Base-by-base conservation (phyloP, 2,329 filamentous ascomycete species). In the Venturia oleaginea region DNA sequence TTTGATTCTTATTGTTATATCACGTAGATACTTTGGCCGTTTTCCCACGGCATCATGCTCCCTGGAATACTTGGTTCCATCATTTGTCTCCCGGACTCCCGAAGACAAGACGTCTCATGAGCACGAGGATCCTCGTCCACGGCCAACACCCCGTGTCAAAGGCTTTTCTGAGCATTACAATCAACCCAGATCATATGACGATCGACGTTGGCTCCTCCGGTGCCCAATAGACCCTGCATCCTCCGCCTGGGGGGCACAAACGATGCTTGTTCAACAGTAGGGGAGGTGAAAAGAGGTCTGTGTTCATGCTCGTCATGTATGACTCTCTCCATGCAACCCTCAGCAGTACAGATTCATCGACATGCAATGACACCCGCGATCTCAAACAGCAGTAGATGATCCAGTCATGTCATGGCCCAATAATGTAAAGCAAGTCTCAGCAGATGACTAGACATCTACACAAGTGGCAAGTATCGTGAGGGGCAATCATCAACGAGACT, bases 141-240 rank as follows among this genome's bases (percentile, higher is more conserved):
- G 51, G 51, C 27, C 27, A 55, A 27, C 4, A 30, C 27, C 30
- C 30, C 51, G 51, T 55, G 8, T 19, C 51, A n/a, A 34, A 34
- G 51, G 22, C 19, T 17, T 5, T 55, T 34, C 22, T 10, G 51
- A 34, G 27, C 27, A 34, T 55, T 27, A 2, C 24, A 55, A 55
- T 7, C 8, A 55, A 34, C 51, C 51, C 51, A 2, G 27, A 34
- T 15, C 27, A 1, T 19, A 55, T 34, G 51, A 55, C 51, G 27
- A 34, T 55, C 51, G n/a, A 54, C 5, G 4, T 13, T 30, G 3
- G 1, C 24, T 54, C 27, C 24, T 24, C 48, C 30, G 48, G 24
- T 54, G 24, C 48, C 48, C 48, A 54, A 55, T 22, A 27, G 51
- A 55, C 51, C 51, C 51, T 55, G 27, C 51, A 55, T 55, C 51